Base-by-base conservation (phyloP, 164 flowering plant species). In the Vitis labrusca region DNA sequence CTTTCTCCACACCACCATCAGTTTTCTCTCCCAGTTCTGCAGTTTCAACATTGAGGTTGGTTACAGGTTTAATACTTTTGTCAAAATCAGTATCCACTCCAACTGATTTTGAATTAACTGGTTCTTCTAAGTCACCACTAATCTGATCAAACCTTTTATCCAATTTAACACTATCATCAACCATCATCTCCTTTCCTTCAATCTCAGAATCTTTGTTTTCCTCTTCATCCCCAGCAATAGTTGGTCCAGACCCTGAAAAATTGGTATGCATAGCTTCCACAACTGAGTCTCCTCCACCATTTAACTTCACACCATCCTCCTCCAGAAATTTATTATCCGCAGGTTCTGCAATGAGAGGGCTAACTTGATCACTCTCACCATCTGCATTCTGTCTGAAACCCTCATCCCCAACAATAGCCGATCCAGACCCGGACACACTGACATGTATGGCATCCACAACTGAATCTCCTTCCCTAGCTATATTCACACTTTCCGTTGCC, bases 201-300 rank as follows among this genome's bases (percentile, higher is more conserved):
- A 48, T 56, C 44, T 76, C 80, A 47, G 69, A 57, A 48, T 59
- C 76, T 63, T 63, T 59, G 50, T 44, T 50, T 54, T 69, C 84
- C 50, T 64, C 81, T 2, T 48, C 63, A 23, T 78, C 82, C 53
- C 71, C 83, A 61, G 66, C 84, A 59, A 66, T 81, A 67, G 17
- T 74, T 32, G 66, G 64, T 32, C 75, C 73, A 12, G 68, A 53
- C 51, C 29, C 70, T 15, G 53, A 30, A 14, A 63, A 23, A 65
- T 80, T 66, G 23, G 73, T 66, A 29, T 76, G 59, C 10, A 68
- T 58, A 23, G 69, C 62, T 37, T 77, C 80, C 48, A 50, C 77
- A 68, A 73, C 70, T 1, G 76, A 50, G 61, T 80, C 85, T 11
- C 76, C 84, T 30, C 59, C 74, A 51, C 61, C 50, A 10, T 68